Evolutionary conservation across 148 eudicot genomes (phyloP).

Genomic region (Rhododendron simsii): DNA sequence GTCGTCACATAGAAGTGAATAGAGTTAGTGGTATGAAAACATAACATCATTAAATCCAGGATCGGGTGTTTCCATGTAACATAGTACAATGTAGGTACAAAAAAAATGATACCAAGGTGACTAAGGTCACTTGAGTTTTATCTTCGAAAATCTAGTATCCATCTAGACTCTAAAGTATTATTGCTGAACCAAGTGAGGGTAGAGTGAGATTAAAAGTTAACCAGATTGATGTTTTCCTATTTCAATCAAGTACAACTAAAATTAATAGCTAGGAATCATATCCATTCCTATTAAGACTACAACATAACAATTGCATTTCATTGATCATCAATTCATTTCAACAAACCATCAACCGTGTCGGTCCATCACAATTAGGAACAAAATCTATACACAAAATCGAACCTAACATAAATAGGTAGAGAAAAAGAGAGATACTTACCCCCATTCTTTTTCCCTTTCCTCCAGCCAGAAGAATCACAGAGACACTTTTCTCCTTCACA

Average conservation of each 20-base stretch:
- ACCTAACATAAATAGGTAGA: background rate
- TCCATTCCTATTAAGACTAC: background rate
- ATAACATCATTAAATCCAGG: background rate
- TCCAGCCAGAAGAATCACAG: constrained; percentile 90
- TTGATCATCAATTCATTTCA: background rate
- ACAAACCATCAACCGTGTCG: background rate
- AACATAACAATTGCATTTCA: background rate
- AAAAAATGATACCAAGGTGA: background rate
- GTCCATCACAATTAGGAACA: background rate
- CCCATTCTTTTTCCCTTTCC: constrained; percentile 96
- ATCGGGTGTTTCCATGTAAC: background rate
- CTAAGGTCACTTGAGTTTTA: background rate
- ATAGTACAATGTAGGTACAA: background rate
- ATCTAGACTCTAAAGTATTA: too few species aligned
- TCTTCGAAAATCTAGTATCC: background rate
- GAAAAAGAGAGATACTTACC: constrained; percentile 33
- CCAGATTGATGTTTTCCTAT: background rate
- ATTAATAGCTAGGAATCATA: background rate
- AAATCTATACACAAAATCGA: background rate
- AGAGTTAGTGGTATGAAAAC: background rate
- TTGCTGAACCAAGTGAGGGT: background rate
- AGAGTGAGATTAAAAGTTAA: background rate
- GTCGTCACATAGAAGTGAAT: background rate
- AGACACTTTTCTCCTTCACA: constrained; percentile 79
- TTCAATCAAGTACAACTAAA: background rate